Conservation (phyloP, 2,329 filamentous ascomycete species). For the Ophiostoma fasciatum region DNA sequence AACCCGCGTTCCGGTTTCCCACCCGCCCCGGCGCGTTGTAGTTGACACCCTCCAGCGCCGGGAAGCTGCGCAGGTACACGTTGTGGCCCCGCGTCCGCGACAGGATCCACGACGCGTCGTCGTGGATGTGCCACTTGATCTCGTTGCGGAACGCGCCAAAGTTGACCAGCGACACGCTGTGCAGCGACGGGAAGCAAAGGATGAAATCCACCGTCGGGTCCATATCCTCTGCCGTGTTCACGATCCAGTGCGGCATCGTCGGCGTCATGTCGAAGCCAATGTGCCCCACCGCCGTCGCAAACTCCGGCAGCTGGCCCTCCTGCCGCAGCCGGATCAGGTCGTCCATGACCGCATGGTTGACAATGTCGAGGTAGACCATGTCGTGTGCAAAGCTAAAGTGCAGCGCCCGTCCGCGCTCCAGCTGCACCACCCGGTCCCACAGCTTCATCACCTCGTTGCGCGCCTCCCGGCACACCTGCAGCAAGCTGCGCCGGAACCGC, state of each 20-base stretch:
- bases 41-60: conserved; percentile 5
- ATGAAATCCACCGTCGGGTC: conserved; percentile 9
- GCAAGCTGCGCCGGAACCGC: conserved; percentile 4
- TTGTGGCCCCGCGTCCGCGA: conserved; percentile 3
- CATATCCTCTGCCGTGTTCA: conserved; percentile 4
- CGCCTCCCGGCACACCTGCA: conserved; percentile 8
- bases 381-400: conserved; percentile 7
- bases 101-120: conserved; percentile 8
- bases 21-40: conserved; percentile 4
- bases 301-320: conserved; percentile 1
- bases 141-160: conserved; percentile 8
- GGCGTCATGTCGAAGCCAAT: conserved; percentile 12
- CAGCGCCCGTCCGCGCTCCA: conserved; percentile 4
- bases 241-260: conserved; percentile 9
- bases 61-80: conserved; percentile 8
- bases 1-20: conserved; percentile 4
- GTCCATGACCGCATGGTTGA: conserved; percentile 5
- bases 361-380: conserved; percentile 10
- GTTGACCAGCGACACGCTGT: conserved; percentile 10
- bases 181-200: conserved; percentile 10
- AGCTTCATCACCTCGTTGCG: conserved; percentile 6
- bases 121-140: conserved; percentile 6
- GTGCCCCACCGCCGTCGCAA: conserved; percentile 7
- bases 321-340: conserved; percentile 3
- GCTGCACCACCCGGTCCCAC: conserved; percentile 1